Evolutionary conservation across 2,329 filamentous ascomycete species (phyloP), one percentile per base, ranked within the genome.

Genomic region (Fusarium hostae): DNA sequence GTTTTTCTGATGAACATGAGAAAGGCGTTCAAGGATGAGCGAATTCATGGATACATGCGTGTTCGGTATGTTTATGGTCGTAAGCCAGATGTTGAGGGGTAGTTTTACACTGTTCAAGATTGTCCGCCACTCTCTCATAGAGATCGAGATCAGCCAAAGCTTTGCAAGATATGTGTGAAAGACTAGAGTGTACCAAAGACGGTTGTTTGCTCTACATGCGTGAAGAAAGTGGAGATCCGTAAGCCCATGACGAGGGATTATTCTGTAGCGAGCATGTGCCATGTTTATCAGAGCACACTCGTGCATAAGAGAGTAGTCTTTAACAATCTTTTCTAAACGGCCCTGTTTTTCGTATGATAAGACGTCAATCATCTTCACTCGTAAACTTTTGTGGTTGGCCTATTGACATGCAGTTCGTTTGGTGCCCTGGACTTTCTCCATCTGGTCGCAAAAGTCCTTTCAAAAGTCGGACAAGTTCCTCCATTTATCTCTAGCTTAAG

Each of bases 51-150:
- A 5, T 68, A 66, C 18, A 62, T 68, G 57, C 55, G 47, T 15
- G 41, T 68, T 44, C 57, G 62, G 28, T 68, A 62, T 50, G 57
- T 68, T 12, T 62, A 48, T 28, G 63, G 45, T 8, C 37, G 15
- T 0, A 63, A 67, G 43, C 41, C 54, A 8, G 10, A 30, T 9
- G 5, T 2, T 5, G 22, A 51, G 12, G 20, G n/a, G 15, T 26
- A 30, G 26, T 5, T 47, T 13, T 30, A 11, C 3, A 35, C 34
- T 16, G 34, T 35, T 35, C 9, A 9, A 18, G 3, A 16, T 4
- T 18, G 15, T 9, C 13, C 15, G 9, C 34, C 34, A 35, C 9
- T 35, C 15, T 18, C 8, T 35, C 34, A 18, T 18, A 3, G 9
- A 9, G 15, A 18, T 35, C 15, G 15, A 16, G 9, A 35, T 35